phyloP scores from a whole-genome alignment of 768 basidiomycete species.

The Leccinellum albellum region DNA sequence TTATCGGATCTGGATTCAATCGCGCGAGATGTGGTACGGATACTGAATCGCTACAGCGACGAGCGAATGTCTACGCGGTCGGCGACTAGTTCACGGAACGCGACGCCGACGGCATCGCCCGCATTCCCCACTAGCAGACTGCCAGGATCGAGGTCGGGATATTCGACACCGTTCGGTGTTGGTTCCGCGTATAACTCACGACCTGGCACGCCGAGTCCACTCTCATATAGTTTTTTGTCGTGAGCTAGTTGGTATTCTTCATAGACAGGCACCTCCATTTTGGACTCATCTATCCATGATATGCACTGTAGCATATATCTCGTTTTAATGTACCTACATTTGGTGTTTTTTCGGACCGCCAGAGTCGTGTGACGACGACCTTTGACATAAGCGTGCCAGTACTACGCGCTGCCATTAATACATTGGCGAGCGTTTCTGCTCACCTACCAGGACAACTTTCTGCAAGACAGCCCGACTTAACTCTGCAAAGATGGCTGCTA shows the following conservation, averaged over 20 bases:
- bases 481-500: slow-evolving; percentile 65
- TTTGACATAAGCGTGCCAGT: slow-evolving; percentile 4
- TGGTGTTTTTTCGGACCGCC: background rate
- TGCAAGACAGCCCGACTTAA: background rate
- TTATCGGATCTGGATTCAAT: slow-evolving; percentile 71
- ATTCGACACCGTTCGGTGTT: slow-evolving; percentile 50
- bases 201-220: slow-evolving; percentile 61
- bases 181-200: slow-evolving; percentile 50
- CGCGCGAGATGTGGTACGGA: slow-evolving; percentile 68
- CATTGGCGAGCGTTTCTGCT: background rate
- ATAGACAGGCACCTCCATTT: slow-evolving; percentile 13
- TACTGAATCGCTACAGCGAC: slow-evolving; percentile 67
- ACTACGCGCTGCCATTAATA: no score
- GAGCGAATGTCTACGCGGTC: slow-evolving; percentile 60
- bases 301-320: slow-evolving; percentile 17
- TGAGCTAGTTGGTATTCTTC: slow-evolving; percentile 13
- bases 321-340: background rate
- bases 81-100: slow-evolving; percentile 58
- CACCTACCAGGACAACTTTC: background rate
- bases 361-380: background rate
- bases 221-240: slow-evolving; percentile 38
- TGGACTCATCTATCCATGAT: background rate
- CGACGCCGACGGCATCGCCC: slow-evolving; percentile 59
- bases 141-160: slow-evolving; percentile 50
- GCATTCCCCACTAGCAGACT: slow-evolving; percentile 36